Conservation (phyloP, 176 grass and related monocot species). For the Hyparrhenia diplandra region DNA sequence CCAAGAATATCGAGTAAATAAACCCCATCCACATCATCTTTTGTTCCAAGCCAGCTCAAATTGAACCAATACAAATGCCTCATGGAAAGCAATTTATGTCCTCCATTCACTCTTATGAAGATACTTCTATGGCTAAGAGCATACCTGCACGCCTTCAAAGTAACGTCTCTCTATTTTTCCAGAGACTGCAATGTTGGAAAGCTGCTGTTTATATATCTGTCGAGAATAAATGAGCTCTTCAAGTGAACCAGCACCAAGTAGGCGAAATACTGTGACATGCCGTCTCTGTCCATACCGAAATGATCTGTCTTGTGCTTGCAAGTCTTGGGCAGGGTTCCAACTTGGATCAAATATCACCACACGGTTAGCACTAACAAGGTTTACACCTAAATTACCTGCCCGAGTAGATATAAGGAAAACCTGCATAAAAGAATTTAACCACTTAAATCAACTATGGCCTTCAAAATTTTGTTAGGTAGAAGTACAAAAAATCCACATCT, state of each 20-base stretch:
- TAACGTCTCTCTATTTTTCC: slow-evolving; percentile 94
- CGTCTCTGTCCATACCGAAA: slow-evolving; percentile 91
- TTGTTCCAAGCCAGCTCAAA: slow-evolving; percentile 14
- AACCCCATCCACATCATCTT: not conserved
- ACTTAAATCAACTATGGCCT: not conserved
- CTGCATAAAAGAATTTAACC: slow-evolving; percentile 41
- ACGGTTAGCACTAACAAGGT: slow-evolving; percentile 90
- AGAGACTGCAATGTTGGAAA: slow-evolving; percentile 96
- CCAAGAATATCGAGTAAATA: slow-evolving; percentile 9
- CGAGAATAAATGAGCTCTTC: slow-evolving; percentile 95
- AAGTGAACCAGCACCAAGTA: slow-evolving; percentile 91
- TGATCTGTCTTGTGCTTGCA: slow-evolving; percentile 98
- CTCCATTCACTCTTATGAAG: slow-evolving; percentile 10
- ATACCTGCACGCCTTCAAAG: slow-evolving; percentile 97
- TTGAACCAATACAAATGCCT: slow-evolving; percentile 14
- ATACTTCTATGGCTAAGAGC: not conserved
- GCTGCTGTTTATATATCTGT: slow-evolving; percentile 94
- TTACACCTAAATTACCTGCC: slow-evolving; percentile 91
- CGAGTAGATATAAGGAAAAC: slow-evolving; percentile 97
- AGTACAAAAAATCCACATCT: slow-evolving; percentile 3
- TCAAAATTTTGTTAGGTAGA: slow-evolving; percentile 16
- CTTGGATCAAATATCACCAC: slow-evolving; percentile 98
- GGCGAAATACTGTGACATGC: slow-evolving; percentile 87
- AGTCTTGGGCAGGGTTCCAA: slow-evolving; percentile 97
- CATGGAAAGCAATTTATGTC: not conserved